Conservation (phyloP, 2,329 filamentous ascomycete genomes). For the Malbranchea zuffiana region DNA sequence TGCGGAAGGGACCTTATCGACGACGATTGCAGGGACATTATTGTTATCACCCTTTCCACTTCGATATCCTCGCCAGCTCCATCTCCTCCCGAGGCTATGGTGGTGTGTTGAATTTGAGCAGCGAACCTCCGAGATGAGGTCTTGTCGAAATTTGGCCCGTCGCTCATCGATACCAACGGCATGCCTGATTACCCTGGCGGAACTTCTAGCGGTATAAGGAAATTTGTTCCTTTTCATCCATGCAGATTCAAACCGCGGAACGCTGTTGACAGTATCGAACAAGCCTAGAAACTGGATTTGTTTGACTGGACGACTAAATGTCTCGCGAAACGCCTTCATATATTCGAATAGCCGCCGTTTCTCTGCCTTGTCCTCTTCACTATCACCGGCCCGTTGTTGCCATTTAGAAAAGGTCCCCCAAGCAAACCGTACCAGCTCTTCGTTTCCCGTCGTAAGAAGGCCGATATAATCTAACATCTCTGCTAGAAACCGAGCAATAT, state of each 20-base stretch:
- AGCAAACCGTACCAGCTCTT: conserved; percentile 44
- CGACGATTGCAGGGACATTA: too few species aligned
- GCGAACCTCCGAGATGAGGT: conserved; percentile 35
- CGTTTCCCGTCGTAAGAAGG: conserved; percentile 42
- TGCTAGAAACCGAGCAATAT: conserved; percentile 43
- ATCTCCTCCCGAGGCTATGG: conserved; percentile 1
- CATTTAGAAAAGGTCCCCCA: conserved; percentile 27
- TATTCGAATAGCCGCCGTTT: conserved; percentile 14
- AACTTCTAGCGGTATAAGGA: conserved; percentile 25
- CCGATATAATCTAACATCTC: conserved; percentile 43
- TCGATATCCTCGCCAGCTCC: too few species aligned
- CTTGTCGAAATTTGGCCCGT: conserved; percentile 46
- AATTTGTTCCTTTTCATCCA: conserved; percentile 23
- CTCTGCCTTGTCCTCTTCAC: conserved; percentile 11
- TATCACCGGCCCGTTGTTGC: conserved; percentile 23
- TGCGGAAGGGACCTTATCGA: too few species aligned
- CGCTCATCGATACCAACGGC: conserved; percentile 46
- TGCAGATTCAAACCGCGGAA: conserved; percentile 27
- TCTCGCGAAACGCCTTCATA: conserved; percentile 40
- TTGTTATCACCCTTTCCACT: background rate
- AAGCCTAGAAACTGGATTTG: conserved; percentile 44
- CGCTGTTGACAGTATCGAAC: conserved; percentile 46
- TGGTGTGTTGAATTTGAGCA: background rate
- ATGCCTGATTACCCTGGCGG: conserved; percentile 35
- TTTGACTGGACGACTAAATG: conserved; percentile 40